Conservation (phyloP, 305 asterid species). For the Fraxinus albicans region DNA sequence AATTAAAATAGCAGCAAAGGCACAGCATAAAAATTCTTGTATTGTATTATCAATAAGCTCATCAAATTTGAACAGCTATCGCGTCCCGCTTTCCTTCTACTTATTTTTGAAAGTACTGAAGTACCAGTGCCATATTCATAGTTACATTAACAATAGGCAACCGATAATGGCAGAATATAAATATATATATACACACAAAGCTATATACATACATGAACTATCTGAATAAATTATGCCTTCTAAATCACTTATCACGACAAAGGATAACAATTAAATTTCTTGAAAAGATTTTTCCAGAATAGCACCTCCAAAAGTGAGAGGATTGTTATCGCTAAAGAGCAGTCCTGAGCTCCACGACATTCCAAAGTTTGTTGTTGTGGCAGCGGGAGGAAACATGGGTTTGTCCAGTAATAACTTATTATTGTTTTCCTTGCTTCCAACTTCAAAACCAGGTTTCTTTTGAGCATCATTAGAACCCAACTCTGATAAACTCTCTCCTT, state of each 20-base stretch:
- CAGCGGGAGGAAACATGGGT: conserved; percentile 49
- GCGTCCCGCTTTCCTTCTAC: neutral
- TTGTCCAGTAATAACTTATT: conserved; percentile 39
- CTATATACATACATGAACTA: neutral
- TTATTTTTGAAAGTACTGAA: neutral
- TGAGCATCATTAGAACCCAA: conserved; percentile 40
- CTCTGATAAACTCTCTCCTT: conserved; percentile 40
- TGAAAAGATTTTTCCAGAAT: conserved; percentile 13
- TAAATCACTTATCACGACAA: neutral
- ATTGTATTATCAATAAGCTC: neutral
- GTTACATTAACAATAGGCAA: neutral
- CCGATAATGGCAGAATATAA: no score
- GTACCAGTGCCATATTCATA: neutral
- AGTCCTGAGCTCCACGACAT: conserved; percentile 56
- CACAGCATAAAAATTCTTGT: neutral
- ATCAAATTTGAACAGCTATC: neutral
- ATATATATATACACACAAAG: neutral
- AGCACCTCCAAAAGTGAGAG: conserved; percentile 75
- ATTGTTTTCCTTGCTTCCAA: conserved; percentile 44
- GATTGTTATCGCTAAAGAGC: conserved; percentile 42
- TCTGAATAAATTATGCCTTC: neutral
- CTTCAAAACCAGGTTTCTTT: conserved; percentile 38
- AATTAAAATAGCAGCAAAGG: neutral
- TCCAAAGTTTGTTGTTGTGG: conserved; percentile 46
- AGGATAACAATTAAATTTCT: neutral